phyloP scores from a whole-genome alignment of 441 rosid genomes.

The Adansonia grandidieri region DNA sequence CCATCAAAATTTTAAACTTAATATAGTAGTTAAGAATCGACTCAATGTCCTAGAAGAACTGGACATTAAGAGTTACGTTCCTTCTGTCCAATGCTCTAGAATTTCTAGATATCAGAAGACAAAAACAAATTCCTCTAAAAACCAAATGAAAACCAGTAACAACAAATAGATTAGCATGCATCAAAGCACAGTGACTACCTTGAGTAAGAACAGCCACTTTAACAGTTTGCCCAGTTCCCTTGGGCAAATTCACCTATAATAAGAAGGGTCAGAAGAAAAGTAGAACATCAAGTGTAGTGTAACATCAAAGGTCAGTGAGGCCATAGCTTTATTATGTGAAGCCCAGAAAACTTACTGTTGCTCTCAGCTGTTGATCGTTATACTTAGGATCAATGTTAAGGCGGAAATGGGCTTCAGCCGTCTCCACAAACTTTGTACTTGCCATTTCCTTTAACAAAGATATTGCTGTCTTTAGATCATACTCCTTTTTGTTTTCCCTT shows the following conservation, averaged over 20 bases:
- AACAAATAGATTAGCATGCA: neutral
- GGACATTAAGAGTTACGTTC: neutral
- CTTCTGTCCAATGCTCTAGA: neutral
- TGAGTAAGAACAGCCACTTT: conserved; percentile 96
- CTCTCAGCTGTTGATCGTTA: conserved; percentile 95
- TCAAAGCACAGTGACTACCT: conserved; percentile 50
- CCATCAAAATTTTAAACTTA: neutral
- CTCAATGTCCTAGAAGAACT: neutral
- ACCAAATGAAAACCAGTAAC: neutral
- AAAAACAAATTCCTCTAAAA: neutral
- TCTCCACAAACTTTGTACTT: conserved; percentile 76
- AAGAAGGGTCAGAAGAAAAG: conserved; percentile 16
- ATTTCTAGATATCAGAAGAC: neutral
- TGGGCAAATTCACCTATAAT: conserved; percentile 85
- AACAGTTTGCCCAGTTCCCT: conserved; percentile 91
- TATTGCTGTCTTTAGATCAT: conserved; percentile 73
- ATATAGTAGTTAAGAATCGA: neutral
- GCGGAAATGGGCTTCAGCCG: conserved; percentile 95
- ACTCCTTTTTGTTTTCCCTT: conserved; percentile 84
- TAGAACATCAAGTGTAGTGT: neutral
- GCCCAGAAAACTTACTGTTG: conserved; percentile 61
- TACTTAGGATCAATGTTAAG: conserved; percentile 96
- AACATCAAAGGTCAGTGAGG: conserved; percentile 1
- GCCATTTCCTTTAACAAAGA: conserved; percentile 80
- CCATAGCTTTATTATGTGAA: conserved; percentile 1